Percentiles rank a stretch among this genome's conserved stretches.
phyloP scores from a whole-genome alignment of 2,329 filamentous ascomycete genomes.

The Orbilia javanica region DNA sequence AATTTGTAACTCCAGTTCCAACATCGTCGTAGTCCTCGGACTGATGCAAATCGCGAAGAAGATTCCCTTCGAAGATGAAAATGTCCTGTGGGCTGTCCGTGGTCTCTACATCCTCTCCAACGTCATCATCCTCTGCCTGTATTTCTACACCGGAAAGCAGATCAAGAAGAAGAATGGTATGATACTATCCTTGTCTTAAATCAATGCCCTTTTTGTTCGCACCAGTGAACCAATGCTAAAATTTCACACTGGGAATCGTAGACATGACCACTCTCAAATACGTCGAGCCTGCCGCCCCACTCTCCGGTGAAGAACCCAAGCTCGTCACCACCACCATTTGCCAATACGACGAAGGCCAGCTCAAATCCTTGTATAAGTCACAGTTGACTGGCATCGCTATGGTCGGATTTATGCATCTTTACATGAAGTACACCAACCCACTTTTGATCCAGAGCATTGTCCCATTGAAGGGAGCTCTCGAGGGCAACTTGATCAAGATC shows the following conservation, averaged over 20 bases:
- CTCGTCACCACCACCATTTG: conserved; percentile 96
- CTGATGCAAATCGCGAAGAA: conserved; percentile 99
- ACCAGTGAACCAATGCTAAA: neutral
- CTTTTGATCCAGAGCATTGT: conserved; percentile 99
- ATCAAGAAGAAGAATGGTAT: conserved; percentile 98
- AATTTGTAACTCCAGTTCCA: conserved; percentile 75
- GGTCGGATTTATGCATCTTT: conserved; percentile 99
- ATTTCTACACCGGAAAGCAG: conserved; percentile 84
- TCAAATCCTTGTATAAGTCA: conserved; percentile 85
- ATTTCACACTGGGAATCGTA: conserved; percentile 65
- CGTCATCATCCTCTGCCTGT: conserved; percentile 84
- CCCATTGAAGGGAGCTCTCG: conserved; percentile 93
- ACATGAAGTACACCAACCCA: conserved; percentile 99
- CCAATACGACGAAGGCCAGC: conserved; percentile 90
- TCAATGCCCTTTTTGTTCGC: neutral
- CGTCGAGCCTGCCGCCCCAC: conserved; percentile 94
- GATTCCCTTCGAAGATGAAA: conserved; percentile 91
- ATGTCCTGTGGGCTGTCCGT: conserved; percentile 75
- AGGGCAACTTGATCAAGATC: conserved; percentile 96
- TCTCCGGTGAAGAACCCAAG: conserved; percentile 92
- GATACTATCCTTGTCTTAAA: conserved; percentile 61
- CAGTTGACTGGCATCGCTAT: conserved; percentile 97
- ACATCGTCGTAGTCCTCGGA: conserved; percentile 92
- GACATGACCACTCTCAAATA: conserved; percentile 98
- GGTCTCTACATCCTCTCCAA: conserved; percentile 78